Evolutionary conservation across 208 protist species (phyloP).

Genomic region (Perkinsela sp.): DNA sequence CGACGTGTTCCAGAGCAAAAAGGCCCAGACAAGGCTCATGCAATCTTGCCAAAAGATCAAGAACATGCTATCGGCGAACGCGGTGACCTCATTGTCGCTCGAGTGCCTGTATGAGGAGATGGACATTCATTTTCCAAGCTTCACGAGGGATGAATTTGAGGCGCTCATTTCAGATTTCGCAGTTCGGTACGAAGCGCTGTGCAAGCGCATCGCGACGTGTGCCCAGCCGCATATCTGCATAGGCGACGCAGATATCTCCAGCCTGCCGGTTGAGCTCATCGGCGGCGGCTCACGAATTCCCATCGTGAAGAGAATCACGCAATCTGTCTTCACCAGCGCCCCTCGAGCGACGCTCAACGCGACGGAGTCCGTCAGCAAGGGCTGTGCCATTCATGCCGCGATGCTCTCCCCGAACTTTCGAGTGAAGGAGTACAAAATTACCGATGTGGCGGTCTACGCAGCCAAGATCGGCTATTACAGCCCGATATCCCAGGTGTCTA

Average conservation of each 20-base stretch:
- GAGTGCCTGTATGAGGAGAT: slow-evolving; percentile 63
- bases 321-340: slow-evolving; percentile 19
- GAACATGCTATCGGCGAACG: slow-evolving; percentile 60
- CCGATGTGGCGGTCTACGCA: slow-evolving; percentile 32
- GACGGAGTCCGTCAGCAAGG: slow-evolving; percentile 46
- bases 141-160: slow-evolving; percentile 40
- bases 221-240: background rate
- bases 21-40: slow-evolving; percentile 35
- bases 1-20: slow-evolving; percentile 43
- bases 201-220: background rate
- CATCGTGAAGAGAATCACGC: slow-evolving; percentile 28
- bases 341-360: slow-evolving; percentile 59
- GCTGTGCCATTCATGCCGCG: slow-evolving; percentile 41
- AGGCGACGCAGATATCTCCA: slow-evolving; percentile 16
- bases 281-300: slow-evolving; percentile 64
- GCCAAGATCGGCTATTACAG: slow-evolving; percentile 40
- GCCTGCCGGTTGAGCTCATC: slow-evolving; percentile 36
- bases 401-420: slow-evolving; percentile 64
- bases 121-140: slow-evolving; percentile 47
- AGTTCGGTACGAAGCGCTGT: slow-evolving; percentile 15
- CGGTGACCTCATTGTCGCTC: slow-evolving; percentile 31
- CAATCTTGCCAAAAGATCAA: slow-evolving; percentile 55
- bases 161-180: slow-evolving; percentile 12
- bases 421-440: slow-evolving; percentile 44
- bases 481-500: slow-evolving; percentile 5